These are phyloP conservation scores for Primulina tabacum DNA, from an alignment of 257 asterid species.

Conservation along the genomic window DNA sequence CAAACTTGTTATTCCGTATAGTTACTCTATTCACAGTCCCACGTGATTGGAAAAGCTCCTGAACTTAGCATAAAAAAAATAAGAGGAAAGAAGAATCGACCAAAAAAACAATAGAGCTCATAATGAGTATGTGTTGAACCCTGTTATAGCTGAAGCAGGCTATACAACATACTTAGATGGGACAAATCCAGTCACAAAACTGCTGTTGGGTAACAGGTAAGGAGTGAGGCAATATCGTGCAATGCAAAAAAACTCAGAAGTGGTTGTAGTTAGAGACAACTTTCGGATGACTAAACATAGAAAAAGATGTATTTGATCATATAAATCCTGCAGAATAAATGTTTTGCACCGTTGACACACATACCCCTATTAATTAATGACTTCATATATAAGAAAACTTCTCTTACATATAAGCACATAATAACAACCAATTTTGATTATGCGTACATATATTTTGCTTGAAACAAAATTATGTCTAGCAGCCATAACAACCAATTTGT, in stretches of 20 bases:
- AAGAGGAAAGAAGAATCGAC: background rate
- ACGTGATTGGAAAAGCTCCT: slow-evolving; percentile 79
- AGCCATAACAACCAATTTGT: too few species aligned
- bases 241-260: background rate
- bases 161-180: background rate
- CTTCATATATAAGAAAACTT: too few species aligned
- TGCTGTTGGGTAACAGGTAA: background rate
- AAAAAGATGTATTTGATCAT: too few species aligned
- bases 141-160: slow-evolving; percentile 2
- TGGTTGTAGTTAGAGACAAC: background rate
- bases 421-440: too few species aligned
- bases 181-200: background rate
- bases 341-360: too few species aligned
- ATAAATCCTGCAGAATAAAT: too few species aligned
- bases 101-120: background rate
- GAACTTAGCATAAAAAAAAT: slow-evolving; percentile 33
- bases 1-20: slow-evolving; percentile 64
- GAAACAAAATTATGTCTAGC: too few species aligned
- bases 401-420: too few species aligned
- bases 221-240: background rate
- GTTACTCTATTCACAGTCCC: slow-evolving; percentile 83
- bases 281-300: background rate
- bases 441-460: too few species aligned
- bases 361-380: too few species aligned
- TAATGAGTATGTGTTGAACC: background rate